Base-by-base conservation (phyloP, 1,284 basidiomycete species). In the Exsudoporus floridanus region DNA sequence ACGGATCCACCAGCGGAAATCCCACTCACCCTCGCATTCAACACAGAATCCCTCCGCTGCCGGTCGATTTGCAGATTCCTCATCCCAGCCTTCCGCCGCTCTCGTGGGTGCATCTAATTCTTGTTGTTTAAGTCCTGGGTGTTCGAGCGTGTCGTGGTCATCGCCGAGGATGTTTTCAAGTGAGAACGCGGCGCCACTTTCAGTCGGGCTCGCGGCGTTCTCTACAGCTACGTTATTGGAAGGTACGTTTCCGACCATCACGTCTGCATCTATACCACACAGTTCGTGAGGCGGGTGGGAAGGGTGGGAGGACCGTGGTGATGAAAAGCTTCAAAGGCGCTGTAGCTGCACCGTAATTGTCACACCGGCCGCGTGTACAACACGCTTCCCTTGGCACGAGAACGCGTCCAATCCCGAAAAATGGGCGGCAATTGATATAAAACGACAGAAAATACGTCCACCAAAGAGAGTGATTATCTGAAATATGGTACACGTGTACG, bases 1-100 rank as follows among this genome's bases (percentile, higher is more conserved):
- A 40, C 18, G 27, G 7, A 39, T 42, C 43, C 13, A 23, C 21
- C 8, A 13, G n/a, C 9, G 23, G 25, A 8, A 18, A 23, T 14
- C 23, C 14, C 19, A 66, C 77, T 58, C 53, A 90, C 89, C 89
- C 81, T 91, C 89, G 65, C 89, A 92, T 67, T 92, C 89, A 49
- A 90, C 70, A 59, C 89, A 92, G 63, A 76, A 88, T 0, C 88
- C 89, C 50, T 88, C 83, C 7, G 74, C 71, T 7, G 74, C 72
- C 12, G 77, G 74, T 35, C 69, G 73, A 51, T 78, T 76, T 2
- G 57, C 65, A 4, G 73, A 71, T 62, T 86, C 86, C 59, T 89
- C 84, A 54, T 89, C 85, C 83, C 82, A 86, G 9, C 82, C 82
- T 35, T 73, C 75, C 19, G 74, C 72, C 7, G 72, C 65, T 27